These are phyloP conservation scores for Ambrosiella cleistominuta DNA, from an alignment of 2,329 filamentous ascomycete species.

Conservation along the genomic window DNA sequence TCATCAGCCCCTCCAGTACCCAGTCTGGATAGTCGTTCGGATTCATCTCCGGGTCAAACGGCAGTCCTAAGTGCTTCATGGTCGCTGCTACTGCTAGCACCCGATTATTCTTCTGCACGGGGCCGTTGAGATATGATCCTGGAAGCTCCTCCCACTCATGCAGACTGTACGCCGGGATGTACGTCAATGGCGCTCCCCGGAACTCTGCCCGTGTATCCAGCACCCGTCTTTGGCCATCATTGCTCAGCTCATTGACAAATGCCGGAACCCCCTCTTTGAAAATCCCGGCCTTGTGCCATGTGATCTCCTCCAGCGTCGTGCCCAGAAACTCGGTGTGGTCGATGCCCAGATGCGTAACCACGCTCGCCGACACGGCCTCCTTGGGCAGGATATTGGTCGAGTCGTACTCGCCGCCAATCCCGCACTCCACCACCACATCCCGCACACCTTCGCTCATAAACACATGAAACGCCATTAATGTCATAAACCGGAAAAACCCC, in stretches of 20 bases:
- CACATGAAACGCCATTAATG: conserved; percentile 69
- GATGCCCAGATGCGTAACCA: conserved; percentile 66
- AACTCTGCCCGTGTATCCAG: conserved; percentile 41
- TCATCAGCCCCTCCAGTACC: conserved; percentile 47
- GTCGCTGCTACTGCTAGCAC: conserved; percentile 39
- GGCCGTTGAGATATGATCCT: conserved; percentile 26
- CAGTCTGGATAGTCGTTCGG: conserved; percentile 17
- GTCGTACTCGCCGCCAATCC: conserved; percentile 86
- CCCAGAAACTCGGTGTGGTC: conserved; percentile 75
- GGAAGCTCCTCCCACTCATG: conserved; percentile 25
- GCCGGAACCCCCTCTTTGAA: conserved; percentile 44
- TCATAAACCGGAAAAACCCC: conserved; percentile 83
- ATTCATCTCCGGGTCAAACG: conserved; percentile 2
- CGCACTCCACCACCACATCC: conserved; percentile 74
- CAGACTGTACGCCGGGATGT: conserved; percentile 24
- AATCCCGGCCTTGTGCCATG: conserved; percentile 85
- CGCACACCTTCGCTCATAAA: conserved; percentile 62
- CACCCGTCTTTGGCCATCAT: conserved; percentile 27
- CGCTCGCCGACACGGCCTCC: conserved; percentile 47
- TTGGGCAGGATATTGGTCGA: conserved; percentile 65
- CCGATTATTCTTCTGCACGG: conserved; percentile 42
- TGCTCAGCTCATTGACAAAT: conserved; percentile 20
- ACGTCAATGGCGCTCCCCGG: conserved; percentile 30
- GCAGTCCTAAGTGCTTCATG: conserved; percentile 33
- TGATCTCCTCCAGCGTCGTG: conserved; percentile 57